Percentiles rank a stretch among this genome's conserved stretches.
Conservation (phyloP, 2,329 filamentous ascomycete genomes). For the Exophiala spinifera region DNA sequence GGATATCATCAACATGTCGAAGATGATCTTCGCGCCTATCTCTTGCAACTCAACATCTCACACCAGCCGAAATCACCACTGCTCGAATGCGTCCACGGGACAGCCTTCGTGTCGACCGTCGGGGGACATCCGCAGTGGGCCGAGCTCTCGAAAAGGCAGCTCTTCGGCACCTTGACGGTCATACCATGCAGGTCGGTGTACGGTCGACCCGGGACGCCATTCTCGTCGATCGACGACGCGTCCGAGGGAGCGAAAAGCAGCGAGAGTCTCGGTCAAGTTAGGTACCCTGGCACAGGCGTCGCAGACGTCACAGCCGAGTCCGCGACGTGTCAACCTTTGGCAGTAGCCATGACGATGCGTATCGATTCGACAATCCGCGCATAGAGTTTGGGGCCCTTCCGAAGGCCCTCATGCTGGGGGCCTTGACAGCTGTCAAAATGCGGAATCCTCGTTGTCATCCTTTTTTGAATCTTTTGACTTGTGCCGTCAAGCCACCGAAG, state of each 20-base stretch:
- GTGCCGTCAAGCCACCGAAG: too few relatives aligned
- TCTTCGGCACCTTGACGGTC: slow-evolving; percentile 11
- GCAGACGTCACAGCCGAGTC: neutral
- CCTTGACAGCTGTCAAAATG: too few relatives aligned
- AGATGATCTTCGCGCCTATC: neutral
- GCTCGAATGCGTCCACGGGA: slow-evolving; percentile 16
- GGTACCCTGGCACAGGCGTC: neutral
- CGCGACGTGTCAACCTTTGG: slow-evolving; percentile 7
- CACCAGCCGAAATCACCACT: neutral
- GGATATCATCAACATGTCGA: neutral
- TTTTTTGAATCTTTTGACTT: too few relatives aligned
- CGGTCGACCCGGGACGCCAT: slow-evolving; percentile 28
- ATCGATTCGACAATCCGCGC: slow-evolving; percentile 3
- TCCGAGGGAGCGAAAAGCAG: slow-evolving; percentile 4
- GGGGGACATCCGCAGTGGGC: slow-evolving; percentile 6
- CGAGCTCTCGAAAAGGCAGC: neutral
- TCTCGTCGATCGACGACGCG: neutral
- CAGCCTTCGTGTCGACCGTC: slow-evolving; percentile 13
- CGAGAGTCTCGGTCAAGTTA: neutral
- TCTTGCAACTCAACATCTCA: neutral
- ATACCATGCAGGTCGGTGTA: slow-evolving; percentile 45
- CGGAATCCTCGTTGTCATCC: too few relatives aligned
- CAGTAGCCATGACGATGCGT: slow-evolving; percentile 16
- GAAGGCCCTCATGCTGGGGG: neutral
- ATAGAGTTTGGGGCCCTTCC: neutral